Base-by-base conservation (phyloP, 179 eudicot genomes). In the Patellifolia procumbens region DNA sequence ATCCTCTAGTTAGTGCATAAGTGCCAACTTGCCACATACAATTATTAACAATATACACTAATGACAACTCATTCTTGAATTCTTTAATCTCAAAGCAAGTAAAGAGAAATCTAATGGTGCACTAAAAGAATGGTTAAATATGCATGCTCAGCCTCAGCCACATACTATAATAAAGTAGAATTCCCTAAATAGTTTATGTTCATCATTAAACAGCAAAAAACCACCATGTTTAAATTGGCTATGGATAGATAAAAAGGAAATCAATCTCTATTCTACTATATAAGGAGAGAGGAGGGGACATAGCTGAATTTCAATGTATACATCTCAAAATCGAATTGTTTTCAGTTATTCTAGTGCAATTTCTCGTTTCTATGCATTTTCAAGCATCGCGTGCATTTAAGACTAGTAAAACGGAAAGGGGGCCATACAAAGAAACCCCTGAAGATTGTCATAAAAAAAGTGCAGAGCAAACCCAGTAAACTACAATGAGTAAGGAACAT, bases 21-120 rank as follows among this genome's bases (percentile, higher is more conserved):
- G 22, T 64, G 59, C 43, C 43, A 64, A 55, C 24, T 15, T 43
- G 51, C 20, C 19, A n/a, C 15, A 11, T 22, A n/a, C n/a, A n/a
- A n/a, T n/a, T n/a, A n/a, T n/a, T n/a, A n/a, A 51, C 35, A 72
- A 2, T 3, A 24, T 51, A 78, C 52, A 51, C 64, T 63, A 62
- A 72, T 62, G 12, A 71, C 69, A 77, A 5, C 69, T 61, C 74
- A 60, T 76, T 5, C 56, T 56, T 12, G 9, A 48, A 31, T 19
- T 42, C 2, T 16, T 56, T 31, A 29, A 31, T 42, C 51, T 43
- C 22, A 32, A 51, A 76, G 20, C 37, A 59, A 71, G 51, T 3
- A 69, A 70, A 31, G 52, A 62, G 55, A 74, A 70, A 46, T 61
- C 12, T 31, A 39, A 20, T 59, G 42, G 15, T 56, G n/a, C 3